A percentile compares a stretch with the other conserved stretches of the same genome.
Conservation (phyloP, 768 basidiomycete genomes). For the Trametes maxima region DNA sequence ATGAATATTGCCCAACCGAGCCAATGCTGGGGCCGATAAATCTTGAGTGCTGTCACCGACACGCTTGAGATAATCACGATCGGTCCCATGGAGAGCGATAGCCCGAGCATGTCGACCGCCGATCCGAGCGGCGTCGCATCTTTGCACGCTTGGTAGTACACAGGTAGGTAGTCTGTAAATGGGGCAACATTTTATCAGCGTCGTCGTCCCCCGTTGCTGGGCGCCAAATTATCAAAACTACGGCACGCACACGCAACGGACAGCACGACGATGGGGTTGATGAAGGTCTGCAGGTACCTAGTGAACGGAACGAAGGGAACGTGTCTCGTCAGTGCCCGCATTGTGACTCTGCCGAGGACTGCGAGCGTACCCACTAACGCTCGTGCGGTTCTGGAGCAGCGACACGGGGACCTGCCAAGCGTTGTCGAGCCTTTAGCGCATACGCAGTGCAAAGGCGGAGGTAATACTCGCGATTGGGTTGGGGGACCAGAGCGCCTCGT, state of each 20-base stretch:
- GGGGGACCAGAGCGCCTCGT: conserved; percentile 31
- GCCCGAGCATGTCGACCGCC: conserved; percentile 40
- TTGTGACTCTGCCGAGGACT: not conserved
- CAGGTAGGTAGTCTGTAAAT: conserved; percentile 41
- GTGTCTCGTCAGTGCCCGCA: no score
- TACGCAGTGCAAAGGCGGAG: not conserved
- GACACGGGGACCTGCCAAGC: not conserved
- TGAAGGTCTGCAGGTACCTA: not conserved
- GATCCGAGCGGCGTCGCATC: conserved; percentile 39
- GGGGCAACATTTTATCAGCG: no score
- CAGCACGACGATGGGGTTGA: not conserved
- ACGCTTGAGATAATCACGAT: conserved; percentile 40
- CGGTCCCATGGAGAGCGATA: conserved; percentile 40
- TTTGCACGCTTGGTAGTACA: conserved; percentile 50
- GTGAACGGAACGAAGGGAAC: not conserved
- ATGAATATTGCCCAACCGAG: conserved; percentile 40
- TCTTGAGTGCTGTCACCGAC: conserved; percentile 30
- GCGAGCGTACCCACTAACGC: conserved; percentile 3
- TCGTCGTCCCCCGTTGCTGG: no score
- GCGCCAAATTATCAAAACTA: conserved; percentile 24
- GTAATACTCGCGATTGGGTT: conserved; percentile 24
- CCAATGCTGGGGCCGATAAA: conserved; percentile 41
- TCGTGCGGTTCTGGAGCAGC: conserved; percentile 5
- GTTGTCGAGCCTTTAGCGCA: not conserved
- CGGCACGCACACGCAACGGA: conserved; percentile 22